Conservation (phyloP, 2,329 filamentous ascomycete species). For the Plectosphaerella plurivora region DNA sequence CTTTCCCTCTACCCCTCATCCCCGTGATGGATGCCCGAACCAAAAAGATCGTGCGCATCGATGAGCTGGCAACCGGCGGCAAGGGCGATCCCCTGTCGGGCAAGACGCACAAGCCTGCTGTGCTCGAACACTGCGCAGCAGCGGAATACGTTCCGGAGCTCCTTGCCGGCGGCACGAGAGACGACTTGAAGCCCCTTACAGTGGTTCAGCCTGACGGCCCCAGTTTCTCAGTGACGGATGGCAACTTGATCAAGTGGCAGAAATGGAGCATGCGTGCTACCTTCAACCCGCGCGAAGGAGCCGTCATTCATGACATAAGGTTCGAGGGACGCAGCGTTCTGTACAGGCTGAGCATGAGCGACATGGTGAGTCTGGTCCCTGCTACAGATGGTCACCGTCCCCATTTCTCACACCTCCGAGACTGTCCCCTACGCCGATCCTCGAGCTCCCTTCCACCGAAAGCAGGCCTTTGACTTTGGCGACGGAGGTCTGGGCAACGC, state of each 20-base stretch:
- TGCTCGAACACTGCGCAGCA: background rate
- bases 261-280: slow-evolving; percentile 57
- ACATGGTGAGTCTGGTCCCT: slow-evolving; percentile 35
- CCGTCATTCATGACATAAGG: slow-evolving; percentile 53
- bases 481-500: slow-evolving; percentile 60
- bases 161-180: slow-evolving; percentile 32
- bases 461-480: slow-evolving; percentile 67
- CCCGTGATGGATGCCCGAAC: slow-evolving; percentile 31
- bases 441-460: slow-evolving; percentile 31
- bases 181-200: slow-evolving; percentile 56
- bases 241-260: slow-evolving; percentile 37
- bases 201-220: slow-evolving; percentile 58
- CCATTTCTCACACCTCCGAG: background rate
- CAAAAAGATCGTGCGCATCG: slow-evolving; percentile 25
- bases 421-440: slow-evolving; percentile 11
- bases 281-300: slow-evolving; percentile 55
- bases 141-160: slow-evolving; percentile 34
- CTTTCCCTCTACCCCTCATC: slow-evolving; percentile 41
- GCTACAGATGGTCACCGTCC: background rate
- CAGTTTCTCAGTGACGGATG: slow-evolving; percentile 45
- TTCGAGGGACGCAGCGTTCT: slow-evolving; percentile 54
- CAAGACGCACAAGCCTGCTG: slow-evolving; percentile 1
- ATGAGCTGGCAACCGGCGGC: slow-evolving; percentile 27
- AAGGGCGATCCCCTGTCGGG: slow-evolving; percentile 13
- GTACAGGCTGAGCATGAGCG: slow-evolving; percentile 52